phyloP scores from a whole-genome alignment of 2,329 filamentous ascomycete species.

The Colletotrichum euphorbiae region DNA sequence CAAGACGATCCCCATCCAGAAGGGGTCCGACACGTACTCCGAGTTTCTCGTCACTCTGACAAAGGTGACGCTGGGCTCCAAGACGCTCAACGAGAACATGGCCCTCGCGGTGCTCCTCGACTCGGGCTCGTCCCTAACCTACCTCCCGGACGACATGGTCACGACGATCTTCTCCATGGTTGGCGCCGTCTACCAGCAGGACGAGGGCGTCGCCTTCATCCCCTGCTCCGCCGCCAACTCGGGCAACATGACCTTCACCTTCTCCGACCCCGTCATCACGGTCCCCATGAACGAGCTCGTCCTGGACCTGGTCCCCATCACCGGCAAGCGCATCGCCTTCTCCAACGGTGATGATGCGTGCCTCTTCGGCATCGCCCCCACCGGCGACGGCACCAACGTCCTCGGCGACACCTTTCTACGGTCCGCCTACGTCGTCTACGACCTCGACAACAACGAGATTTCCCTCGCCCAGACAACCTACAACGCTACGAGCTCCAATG shows the following conservation, averaged over 20 bases:
- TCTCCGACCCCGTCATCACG: constrained; percentile 63
- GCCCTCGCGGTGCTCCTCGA: constrained; percentile 76
- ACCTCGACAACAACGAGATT: constrained; percentile 77
- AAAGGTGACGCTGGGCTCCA: constrained; percentile 59
- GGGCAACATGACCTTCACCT: constrained; percentile 63
- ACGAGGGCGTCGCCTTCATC: constrained; percentile 69
- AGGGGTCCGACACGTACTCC: constrained; percentile 60
- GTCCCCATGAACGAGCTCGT: constrained; percentile 71
- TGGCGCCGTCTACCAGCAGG: constrained; percentile 67
- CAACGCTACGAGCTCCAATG: constrained; percentile 62
- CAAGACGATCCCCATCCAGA: constrained; percentile 75
- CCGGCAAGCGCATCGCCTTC: constrained; percentile 63
- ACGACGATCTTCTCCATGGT: constrained; percentile 68
- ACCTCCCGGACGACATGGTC: constrained; percentile 69
- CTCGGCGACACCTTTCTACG: constrained; percentile 81
- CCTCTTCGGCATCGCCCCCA: constrained; percentile 74
- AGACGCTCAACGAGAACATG: constrained; percentile 57
- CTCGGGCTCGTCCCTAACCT: constrained; percentile 75
- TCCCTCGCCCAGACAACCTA: constrained; percentile 76
- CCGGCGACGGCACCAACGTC: constrained; percentile 66
- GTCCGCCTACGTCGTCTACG: constrained; percentile 81
- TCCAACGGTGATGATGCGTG: constrained; percentile 67
- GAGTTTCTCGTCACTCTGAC: constrained; percentile 80
- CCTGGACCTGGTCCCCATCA: constrained; percentile 60
- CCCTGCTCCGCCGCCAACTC: constrained; percentile 64